Percentiles rank a stretch among this genome's conserved stretches.
These are phyloP conservation scores for Aureobasidium musti DNA, from an alignment of 2,329 filamentous ascomycete genomes.

Conservation along the genomic window DNA sequence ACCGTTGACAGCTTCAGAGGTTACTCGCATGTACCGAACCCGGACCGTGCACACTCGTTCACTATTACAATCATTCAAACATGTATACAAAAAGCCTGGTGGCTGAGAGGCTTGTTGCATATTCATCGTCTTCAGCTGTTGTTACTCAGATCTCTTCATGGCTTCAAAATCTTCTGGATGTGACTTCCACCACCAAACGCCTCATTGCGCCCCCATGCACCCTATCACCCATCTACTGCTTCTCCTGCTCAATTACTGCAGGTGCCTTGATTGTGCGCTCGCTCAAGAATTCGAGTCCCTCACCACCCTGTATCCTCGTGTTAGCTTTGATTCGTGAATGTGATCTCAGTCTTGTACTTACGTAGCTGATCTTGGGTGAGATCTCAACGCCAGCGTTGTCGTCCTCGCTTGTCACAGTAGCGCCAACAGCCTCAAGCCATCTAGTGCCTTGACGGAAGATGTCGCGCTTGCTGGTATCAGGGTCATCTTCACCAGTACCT, in stretches of 20 bases:
- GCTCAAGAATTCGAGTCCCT: conserved; percentile 64
- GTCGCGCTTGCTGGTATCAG: conserved; percentile 86
- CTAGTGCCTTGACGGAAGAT: conserved; percentile 87
- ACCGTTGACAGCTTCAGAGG: conserved; percentile 11
- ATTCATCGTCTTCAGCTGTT: conserved; percentile 12
- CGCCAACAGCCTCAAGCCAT: conserved; percentile 81
- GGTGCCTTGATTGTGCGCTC: conserved; percentile 63
- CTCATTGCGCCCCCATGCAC: conserved; percentile 9
- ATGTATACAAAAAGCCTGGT: neutral
- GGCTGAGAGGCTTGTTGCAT: conserved; percentile 13
- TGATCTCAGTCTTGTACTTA: conserved; percentile 53
- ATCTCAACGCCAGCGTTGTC: conserved; percentile 76
- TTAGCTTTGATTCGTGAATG: neutral
- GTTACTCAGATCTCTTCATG: neutral
- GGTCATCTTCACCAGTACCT: conserved; percentile 87
- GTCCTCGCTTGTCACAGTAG: conserved; percentile 66
- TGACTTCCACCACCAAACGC: neutral
- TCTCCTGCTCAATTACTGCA: conserved; percentile 64
- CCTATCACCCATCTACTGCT: conserved; percentile 33
- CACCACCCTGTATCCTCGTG: conserved; percentile 54
- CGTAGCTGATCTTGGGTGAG: conserved; percentile 91
- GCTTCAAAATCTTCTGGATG: neutral
- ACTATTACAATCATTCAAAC: neutral
- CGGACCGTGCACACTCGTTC: conserved; percentile 3
- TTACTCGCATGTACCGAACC: conserved; percentile 7